Conservation (phyloP, 148 eudicot species). For the Pouteria glomerata region DNA sequence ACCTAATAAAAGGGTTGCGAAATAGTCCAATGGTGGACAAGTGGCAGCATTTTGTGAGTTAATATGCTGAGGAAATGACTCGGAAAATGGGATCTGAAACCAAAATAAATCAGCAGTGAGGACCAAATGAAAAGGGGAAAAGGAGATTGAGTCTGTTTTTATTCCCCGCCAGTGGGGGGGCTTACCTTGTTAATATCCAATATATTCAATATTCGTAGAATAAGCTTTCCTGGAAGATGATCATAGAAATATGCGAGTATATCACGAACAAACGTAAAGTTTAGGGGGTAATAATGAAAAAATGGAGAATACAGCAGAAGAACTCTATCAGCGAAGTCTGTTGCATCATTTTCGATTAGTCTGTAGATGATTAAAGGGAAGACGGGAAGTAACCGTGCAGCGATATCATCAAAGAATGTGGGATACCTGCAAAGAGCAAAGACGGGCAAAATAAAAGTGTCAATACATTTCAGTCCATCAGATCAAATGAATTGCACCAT, state of each 20-base stretch:
- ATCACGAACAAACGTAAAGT: constrained; percentile 97
- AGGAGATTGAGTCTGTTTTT: neutral
- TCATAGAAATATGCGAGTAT: constrained; percentile 95
- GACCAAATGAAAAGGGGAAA: neutral
- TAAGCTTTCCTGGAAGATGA: constrained; percentile 83
- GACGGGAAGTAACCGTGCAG: constrained; percentile 86
- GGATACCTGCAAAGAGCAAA: constrained; percentile 61
- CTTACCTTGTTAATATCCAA: constrained; percentile 78
- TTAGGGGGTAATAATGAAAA: constrained; percentile 77
- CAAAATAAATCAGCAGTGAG: constrained; percentile 6
- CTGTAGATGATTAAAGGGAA: constrained; percentile 86
- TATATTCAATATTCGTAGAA: constrained; percentile 73
- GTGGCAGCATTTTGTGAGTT: constrained; percentile 56
- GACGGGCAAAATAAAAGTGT: constrained; percentile 2
- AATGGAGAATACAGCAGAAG: constrained; percentile 56
- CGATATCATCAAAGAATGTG: constrained; percentile 87
- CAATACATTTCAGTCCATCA: neutral
- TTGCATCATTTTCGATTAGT: constrained; percentile 88
- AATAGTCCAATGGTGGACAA: constrained; percentile 88
- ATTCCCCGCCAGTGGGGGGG: neutral
- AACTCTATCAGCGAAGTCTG: constrained; percentile 86
- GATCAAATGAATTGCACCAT: neutral
- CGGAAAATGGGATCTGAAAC: constrained; percentile 88
- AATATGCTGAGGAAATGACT: constrained; percentile 81
- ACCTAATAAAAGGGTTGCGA: constrained; percentile 71